phyloP scores from a whole-genome alignment of 352 stramenopile species.

The Pythium monospermum region DNA sequence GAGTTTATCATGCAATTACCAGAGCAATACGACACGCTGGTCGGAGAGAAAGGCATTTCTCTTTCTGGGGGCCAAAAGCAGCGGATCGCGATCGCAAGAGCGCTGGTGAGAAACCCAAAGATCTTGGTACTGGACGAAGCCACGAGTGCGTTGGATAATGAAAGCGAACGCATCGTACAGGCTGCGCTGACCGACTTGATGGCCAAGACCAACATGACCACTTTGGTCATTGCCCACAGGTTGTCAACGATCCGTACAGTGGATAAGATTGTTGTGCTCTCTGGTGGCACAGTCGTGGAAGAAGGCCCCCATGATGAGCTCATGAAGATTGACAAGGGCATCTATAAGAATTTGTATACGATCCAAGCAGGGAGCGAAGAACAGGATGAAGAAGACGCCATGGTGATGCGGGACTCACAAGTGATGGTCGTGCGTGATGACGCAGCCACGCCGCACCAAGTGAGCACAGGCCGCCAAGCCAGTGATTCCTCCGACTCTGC shows the following conservation, averaged over 20 bases:
- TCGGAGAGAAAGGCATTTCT: slow-evolving; percentile 65
- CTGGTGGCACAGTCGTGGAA: slow-evolving; percentile 37
- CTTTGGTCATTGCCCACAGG: slow-evolving; percentile 92
- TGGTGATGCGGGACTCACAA: neutral
- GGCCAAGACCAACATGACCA: slow-evolving; percentile 63
- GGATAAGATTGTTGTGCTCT: slow-evolving; percentile 57
- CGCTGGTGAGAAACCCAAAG: slow-evolving; percentile 38
- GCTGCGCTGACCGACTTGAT: slow-evolving; percentile 49
- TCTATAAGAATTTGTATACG: slow-evolving; percentile 32
- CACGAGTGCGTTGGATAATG: slow-evolving; percentile 57
- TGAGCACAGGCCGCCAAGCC: neutral
- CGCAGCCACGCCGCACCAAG: neutral
- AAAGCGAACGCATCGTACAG: slow-evolving; percentile 80
- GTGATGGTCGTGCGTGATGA: neutral
- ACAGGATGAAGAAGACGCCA: slow-evolving; percentile 18
- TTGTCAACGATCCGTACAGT: slow-evolving; percentile 64
- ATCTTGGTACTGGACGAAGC: slow-evolving; percentile 60
- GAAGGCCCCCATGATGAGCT: slow-evolving; percentile 42
- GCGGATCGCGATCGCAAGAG: slow-evolving; percentile 57
- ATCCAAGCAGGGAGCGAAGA: slow-evolving; percentile 25
- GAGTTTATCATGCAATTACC: slow-evolving; percentile 31
- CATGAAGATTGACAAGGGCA: slow-evolving; percentile 42
- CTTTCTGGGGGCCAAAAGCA: slow-evolving; percentile 69
- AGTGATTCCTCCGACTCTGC: neutral
- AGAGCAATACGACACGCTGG: slow-evolving; percentile 45